phyloP scores from a whole-genome alignment of 257 asterid species.

The Capsicum chinense region DNA sequence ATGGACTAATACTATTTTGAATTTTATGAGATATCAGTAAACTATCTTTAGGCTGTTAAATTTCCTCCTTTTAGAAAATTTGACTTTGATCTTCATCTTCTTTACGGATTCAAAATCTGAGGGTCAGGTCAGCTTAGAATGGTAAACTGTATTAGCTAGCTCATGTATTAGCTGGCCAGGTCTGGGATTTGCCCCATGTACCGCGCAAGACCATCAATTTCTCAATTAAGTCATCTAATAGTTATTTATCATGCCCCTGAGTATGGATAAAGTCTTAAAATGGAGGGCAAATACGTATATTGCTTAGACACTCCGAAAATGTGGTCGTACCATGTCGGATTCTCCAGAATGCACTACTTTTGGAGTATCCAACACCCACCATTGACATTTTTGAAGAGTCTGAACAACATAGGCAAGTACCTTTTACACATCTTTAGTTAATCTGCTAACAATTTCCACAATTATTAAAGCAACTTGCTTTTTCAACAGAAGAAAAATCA shows the following conservation, averaged over 20 bases:
- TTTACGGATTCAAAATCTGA: not conserved
- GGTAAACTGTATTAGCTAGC: not conserved
- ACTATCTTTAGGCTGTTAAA: not conserved
- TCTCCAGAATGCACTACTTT: too few species aligned
- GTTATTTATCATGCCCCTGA: not conserved
- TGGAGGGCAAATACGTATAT: not conserved
- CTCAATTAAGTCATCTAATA: slow-evolving; percentile 12
- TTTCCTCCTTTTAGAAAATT: not conserved
- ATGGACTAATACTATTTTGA: not conserved
- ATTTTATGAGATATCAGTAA: not conserved
- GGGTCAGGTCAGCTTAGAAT: not conserved
- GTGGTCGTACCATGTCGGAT: too few species aligned
- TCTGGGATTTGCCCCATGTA: not conserved
- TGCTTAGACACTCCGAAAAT: too few species aligned
- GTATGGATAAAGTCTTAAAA: not conserved
- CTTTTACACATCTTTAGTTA: not conserved
- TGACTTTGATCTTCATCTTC: slow-evolving; percentile 2
- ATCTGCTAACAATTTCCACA: not conserved
- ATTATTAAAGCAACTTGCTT: not conserved
- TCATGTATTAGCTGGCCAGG: not conserved
- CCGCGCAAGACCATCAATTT: not conserved
- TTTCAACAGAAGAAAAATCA: too few species aligned
- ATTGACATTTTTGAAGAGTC: too few species aligned
- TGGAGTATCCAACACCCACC: too few species aligned
- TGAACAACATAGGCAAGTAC: not conserved